Evolutionary conservation across 192 early-diverging fungal species (phyloP), one percentile per base, ranked within the genome.

Genomic region (Mortierella alpina): DNA sequence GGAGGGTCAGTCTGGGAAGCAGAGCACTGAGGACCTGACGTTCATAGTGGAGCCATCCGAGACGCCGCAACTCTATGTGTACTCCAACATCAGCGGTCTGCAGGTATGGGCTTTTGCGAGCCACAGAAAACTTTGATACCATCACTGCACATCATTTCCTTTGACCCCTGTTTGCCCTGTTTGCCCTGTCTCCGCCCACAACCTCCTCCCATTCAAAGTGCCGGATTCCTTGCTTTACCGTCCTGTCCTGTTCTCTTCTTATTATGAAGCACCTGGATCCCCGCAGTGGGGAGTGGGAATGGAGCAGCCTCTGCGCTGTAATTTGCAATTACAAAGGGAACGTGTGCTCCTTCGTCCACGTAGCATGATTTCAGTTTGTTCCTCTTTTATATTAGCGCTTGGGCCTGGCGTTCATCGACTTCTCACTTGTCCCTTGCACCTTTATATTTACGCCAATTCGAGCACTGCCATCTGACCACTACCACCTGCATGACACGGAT

Each of bases 21-120:
- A 73, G 46, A 46, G 11, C 7, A 61, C 77, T 59, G 75, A 84
- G 45, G 78, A 87, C 56, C 86, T 89, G 64, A 78, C 89, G 10
- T 92, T 92, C 76, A 92, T 95, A 68, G 87, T 92, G 39, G 94
- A 95, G 66, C 94, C 94, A 15, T 82, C 82, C 13, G 90, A 93
- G 64, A 84, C 88, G 49, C 92, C 92, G 5, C 87, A 81, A 23
- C 73, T 95, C 2, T 95, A 92, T 82, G 79, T 87, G 31, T 88
- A 87, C 64, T 75, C 84, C 4, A 76, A 86, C 40, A 86, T 85
- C 0, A 72, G 80, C 23, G 80, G 78, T n/a, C 74, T 93, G 10
- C 82, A 87, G 87, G 92, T 93, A 59, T 8, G 12, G 10, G 22
- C 42, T 58, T 40, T 50, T 41, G 17, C 13, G 40, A 48, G 57